Conservation (phyloP, 2,329 filamentous ascomycete species). For the Xylariaceae sp. region DNA sequence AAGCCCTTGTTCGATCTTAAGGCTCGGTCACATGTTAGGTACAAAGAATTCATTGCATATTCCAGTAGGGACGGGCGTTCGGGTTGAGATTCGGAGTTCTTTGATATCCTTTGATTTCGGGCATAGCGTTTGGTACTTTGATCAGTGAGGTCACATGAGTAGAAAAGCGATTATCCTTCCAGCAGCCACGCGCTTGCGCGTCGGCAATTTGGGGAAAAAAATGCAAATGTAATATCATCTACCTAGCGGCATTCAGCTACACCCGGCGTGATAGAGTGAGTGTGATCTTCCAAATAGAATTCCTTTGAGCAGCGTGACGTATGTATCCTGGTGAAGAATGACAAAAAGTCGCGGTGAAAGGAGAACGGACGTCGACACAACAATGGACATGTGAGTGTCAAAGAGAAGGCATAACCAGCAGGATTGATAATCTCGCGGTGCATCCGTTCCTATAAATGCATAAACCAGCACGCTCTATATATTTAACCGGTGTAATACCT, state of each 20-base stretch:
- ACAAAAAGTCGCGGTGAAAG: not conserved
- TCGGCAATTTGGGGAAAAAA: not conserved
- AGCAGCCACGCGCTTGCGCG: not conserved
- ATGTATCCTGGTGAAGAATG: not conserved
- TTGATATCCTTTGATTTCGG: conserved; percentile 22
- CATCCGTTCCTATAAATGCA: no score
- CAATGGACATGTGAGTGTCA: not conserved
- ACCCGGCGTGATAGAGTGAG: not conserved
- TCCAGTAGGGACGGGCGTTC: conserved; percentile 10
- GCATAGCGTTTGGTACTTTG: conserved; percentile 11
- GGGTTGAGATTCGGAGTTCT: conserved; percentile 8
- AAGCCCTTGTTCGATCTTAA: not conserved
- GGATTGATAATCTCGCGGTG: no score
- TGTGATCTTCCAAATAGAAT: not conserved
- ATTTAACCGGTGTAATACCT: no score
- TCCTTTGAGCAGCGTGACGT: not conserved
- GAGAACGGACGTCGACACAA: not conserved
- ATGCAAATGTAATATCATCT: conserved; percentile 1
- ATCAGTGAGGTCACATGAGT: conserved; percentile 1
- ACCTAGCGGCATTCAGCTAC: conserved; percentile 10
- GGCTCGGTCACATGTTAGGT: not conserved
- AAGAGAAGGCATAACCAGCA: not conserved
- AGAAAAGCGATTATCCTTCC: conserved; percentile 11
- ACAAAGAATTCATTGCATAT: conserved; percentile 10
- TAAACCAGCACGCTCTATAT: not conserved